phyloP scores from a whole-genome alignment of 192 early-diverging fungal species.

The Coemansia sp. region DNA sequence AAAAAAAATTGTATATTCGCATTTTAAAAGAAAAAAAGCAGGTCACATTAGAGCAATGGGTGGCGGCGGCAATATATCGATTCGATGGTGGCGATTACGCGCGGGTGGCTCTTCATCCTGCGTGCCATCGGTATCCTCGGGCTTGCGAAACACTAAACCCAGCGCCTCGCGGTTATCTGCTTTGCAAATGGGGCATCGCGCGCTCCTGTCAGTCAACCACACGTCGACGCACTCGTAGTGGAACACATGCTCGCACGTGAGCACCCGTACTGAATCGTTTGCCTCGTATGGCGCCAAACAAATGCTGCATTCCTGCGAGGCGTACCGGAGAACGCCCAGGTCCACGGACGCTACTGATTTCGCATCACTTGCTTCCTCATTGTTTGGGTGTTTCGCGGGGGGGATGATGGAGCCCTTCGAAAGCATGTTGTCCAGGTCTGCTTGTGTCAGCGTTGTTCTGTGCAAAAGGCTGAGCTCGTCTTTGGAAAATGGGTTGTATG shows the following conservation, averaged over 20 bases:
- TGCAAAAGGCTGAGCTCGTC: conserved; percentile 42
- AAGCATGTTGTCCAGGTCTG: conserved; percentile 16
- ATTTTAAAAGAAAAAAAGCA: no score
- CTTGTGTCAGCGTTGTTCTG: conserved; percentile 15
- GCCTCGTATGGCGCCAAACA: conserved; percentile 61
- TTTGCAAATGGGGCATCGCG: conserved; percentile 49
- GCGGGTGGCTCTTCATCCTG: not conserved
- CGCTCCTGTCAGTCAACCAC: conserved; percentile 44
- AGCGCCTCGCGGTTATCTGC: conserved; percentile 24
- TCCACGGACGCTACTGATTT: conserved; percentile 3
- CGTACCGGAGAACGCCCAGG: conserved; percentile 28
- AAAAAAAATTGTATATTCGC: no score
- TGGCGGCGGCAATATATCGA: conserved; percentile 18
- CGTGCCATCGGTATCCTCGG: not conserved
- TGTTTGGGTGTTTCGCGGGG: not conserved
- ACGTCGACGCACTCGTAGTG: conserved; percentile 66
- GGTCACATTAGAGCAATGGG: not conserved
- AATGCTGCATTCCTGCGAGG: conserved; percentile 59
- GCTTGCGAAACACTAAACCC: conserved; percentile 23
- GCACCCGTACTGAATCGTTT: conserved; percentile 58
- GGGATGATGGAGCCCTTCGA: not conserved
- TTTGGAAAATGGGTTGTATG: conserved; percentile 42
- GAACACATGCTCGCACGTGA: conserved; percentile 63
- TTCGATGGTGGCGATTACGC: conserved; percentile 6
- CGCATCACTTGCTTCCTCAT: conserved; percentile 4